Evolutionary conservation across 306 rosid species (phyloP).

Genomic region (Senna tora): DNA sequence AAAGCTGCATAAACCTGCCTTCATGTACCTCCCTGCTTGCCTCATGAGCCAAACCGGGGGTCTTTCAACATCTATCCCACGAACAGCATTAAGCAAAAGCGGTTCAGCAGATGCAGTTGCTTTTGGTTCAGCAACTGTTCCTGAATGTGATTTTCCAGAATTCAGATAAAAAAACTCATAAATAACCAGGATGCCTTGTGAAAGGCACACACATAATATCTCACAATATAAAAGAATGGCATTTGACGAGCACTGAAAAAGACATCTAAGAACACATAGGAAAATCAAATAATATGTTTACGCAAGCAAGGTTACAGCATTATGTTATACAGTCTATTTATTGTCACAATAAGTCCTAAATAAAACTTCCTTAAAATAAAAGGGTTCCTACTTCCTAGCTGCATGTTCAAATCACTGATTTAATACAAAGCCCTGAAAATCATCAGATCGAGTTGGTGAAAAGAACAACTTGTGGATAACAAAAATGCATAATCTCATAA

Average conservation of each 20-base stretch:
- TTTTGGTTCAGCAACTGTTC: slow-evolving; percentile 62
- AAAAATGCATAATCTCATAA: background rate
- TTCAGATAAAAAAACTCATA: slow-evolving; percentile 30
- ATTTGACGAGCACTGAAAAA: slow-evolving; percentile 13
- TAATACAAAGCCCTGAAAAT: background rate
- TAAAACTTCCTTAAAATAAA: background rate
- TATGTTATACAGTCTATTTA: background rate
- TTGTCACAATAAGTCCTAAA: background rate
- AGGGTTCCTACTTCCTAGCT: background rate
- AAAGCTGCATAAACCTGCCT: slow-evolving; percentile 75
- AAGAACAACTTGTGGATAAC: background rate
- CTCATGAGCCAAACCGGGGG: slow-evolving; percentile 99
- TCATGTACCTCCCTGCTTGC: slow-evolving; percentile 99
- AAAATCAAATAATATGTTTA: background rate
- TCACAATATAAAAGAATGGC: background rate
- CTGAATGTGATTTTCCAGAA: slow-evolving; percentile 41
- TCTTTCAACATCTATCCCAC: slow-evolving; percentile 79
- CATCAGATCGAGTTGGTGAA: background rate
- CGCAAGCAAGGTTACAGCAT: background rate
- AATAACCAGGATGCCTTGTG: background rate
- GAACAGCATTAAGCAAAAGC: slow-evolving; percentile 83
- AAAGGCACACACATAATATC: background rate
- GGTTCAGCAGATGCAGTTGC: slow-evolving; percentile 60
- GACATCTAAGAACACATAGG: background rate
- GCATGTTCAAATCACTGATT: background rate